A percentile compares a stretch with the other conserved stretches of the same genome.
phyloP scores from a whole-genome alignment of 192 early-diverging fungal genomes.

The Neocallimastix lanati region DNA sequence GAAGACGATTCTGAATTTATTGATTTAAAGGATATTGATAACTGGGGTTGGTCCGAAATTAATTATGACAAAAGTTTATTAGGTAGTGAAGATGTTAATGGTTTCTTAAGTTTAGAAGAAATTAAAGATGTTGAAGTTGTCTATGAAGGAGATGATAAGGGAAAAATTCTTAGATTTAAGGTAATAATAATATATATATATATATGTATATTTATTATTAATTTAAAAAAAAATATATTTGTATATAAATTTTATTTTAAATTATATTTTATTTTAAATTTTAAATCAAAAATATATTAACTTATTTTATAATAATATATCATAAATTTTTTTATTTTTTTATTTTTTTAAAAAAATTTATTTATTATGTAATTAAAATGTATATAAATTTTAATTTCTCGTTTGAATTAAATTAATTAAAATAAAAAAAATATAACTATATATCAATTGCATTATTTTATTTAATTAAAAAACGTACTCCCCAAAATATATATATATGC shows the following conservation, averaged over 20 bases:
- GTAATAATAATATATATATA: conserved; percentile 9
- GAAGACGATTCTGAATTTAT: background rate
- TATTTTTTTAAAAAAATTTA: too few relatives aligned
- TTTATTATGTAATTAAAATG: too few relatives aligned
- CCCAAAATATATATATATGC: background rate
- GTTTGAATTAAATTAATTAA: too few relatives aligned
- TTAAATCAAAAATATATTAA: too few relatives aligned
- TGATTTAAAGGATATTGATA: conserved; percentile 7
- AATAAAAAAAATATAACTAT: too few relatives aligned
- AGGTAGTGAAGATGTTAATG: conserved; percentile 46
- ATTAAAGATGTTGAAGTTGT: conserved; percentile 65
- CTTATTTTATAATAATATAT: too few relatives aligned
- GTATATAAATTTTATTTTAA: background rate
- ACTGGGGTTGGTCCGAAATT: conserved; percentile 43
- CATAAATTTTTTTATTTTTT: too few relatives aligned
- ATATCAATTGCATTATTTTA: too few relatives aligned
- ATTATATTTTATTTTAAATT: background rate
- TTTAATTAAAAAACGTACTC: too few relatives aligned
- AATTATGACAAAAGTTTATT: conserved; percentile 16
- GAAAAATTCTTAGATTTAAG: conserved; percentile 55
- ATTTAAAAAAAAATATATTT: background rate
- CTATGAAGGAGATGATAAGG: conserved; percentile 36
- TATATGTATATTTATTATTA: background rate
- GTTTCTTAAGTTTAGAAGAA: conserved; percentile 76
- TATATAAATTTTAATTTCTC: too few relatives aligned